Percentiles rank a stretch among this genome's conserved stretches.
Conservation (phyloP, 2,329 filamentous ascomycete genomes). For the Onygenales sp. region DNA sequence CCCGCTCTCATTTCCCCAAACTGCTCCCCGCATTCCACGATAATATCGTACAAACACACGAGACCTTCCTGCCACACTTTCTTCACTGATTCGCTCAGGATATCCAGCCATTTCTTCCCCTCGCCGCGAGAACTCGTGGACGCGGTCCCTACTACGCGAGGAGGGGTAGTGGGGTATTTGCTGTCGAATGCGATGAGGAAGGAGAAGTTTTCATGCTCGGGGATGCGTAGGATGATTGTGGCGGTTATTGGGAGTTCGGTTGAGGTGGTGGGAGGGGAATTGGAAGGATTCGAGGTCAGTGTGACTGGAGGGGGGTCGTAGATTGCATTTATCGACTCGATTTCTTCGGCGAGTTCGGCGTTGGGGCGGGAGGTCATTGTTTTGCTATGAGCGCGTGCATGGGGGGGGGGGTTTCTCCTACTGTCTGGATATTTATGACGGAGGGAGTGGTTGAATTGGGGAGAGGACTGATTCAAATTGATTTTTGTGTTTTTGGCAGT, state of each 20-base stretch:
- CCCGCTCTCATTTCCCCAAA: conserved; percentile 46
- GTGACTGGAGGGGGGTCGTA: conserved; percentile 58
- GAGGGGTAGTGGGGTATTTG: conserved; percentile 66
- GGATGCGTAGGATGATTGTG: conserved; percentile 56
- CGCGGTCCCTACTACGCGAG: conserved; percentile 66
- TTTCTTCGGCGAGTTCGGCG: conserved; percentile 38
- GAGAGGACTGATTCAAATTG: not conserved
- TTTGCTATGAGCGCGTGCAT: not conserved
- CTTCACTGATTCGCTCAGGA: conserved; percentile 58
- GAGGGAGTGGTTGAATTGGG: not conserved
- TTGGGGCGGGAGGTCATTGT: conserved; percentile 15
- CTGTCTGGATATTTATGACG: not conserved
- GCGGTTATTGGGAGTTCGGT: conserved; percentile 20
- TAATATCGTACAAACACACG: conserved; percentile 84
- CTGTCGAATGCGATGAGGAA: conserved; percentile 56
- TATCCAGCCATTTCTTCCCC: conserved; percentile 58
- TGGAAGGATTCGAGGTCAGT: conserved; percentile 14
- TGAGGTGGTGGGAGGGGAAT: conserved; percentile 15
- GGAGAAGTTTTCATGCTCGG: conserved; percentile 42
- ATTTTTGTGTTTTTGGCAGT: not conserved
- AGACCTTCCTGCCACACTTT: conserved; percentile 62
- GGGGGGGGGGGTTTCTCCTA: not conserved
- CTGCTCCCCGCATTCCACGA: conserved; percentile 52
- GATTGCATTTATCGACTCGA: conserved; percentile 43
- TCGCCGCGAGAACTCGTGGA: conserved; percentile 66